phyloP scores from a whole-genome alignment of 2,329 filamentous ascomycete genomes.

The Elsinoe australis region DNA sequence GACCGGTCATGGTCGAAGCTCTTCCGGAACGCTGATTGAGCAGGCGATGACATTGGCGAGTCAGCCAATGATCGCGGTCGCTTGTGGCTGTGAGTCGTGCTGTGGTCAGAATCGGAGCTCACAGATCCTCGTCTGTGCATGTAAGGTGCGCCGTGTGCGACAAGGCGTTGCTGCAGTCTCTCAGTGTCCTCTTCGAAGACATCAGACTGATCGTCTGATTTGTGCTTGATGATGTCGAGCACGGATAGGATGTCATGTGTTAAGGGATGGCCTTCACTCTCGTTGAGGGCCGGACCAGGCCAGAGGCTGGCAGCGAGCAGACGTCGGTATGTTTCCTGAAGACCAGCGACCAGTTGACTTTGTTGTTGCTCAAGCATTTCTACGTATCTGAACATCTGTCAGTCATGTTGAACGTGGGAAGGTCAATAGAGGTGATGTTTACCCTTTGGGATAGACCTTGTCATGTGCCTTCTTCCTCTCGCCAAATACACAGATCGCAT shows the following conservation, averaged over 20 bases:
- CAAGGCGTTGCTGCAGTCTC: conserved; percentile 48
- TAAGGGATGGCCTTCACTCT: conserved; percentile 49
- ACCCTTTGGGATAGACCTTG: conserved; percentile 63
- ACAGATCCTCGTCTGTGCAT: conserved; percentile 47
- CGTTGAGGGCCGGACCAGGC: conserved; percentile 47
- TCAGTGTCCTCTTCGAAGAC: conserved; percentile 53
- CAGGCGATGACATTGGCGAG: conserved; percentile 28
- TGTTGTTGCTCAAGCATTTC: conserved; percentile 63
- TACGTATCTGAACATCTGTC: conserved; percentile 43
- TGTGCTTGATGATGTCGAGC: conserved; percentile 49
- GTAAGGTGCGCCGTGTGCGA: conserved; percentile 45
- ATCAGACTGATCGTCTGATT: conserved; percentile 39
- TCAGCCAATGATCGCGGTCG: conserved; percentile 29
- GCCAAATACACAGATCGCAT: conserved; percentile 58
- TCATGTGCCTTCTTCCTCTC: conserved; percentile 60
- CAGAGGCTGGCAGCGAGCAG: conserved; percentile 47
- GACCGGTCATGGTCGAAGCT: conserved; percentile 26
- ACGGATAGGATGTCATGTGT: conserved; percentile 57
- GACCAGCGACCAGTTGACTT: conserved; percentile 51
- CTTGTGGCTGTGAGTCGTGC: conserved; percentile 33
- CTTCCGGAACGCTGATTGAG: conserved; percentile 28
- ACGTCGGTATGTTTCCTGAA: conserved; percentile 54
- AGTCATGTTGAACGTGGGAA: conserved; percentile 14
- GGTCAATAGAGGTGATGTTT: conserved; percentile 3
- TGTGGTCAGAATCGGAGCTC: conserved; percentile 52